Evolutionary conservation across 1,284 basidiomycete species (phyloP).

Genomic region (Austroboletus novae-zelandiae): DNA sequence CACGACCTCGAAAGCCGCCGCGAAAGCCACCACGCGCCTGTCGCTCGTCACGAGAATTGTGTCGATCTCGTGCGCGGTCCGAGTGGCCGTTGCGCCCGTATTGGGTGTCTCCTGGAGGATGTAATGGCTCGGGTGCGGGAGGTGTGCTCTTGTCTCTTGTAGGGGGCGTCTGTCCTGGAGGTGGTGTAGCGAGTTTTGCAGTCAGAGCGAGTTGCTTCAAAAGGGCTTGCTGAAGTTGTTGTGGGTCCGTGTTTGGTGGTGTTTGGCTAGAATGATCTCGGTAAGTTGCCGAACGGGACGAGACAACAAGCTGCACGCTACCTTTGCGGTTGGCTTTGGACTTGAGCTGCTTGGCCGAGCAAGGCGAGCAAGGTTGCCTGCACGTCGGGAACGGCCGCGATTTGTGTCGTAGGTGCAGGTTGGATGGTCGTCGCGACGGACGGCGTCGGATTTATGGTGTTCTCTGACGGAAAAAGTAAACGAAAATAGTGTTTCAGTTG

Average conservation of each 20-base stretch:
- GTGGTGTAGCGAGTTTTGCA: conserved; percentile 40
- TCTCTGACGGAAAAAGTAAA: conserved; percentile 63
- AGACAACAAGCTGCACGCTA: conserved; percentile 21
- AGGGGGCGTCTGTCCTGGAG: conserved; percentile 18
- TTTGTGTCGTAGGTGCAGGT: conserved; percentile 28
- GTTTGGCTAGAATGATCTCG: conserved; percentile 49
- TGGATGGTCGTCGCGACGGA: conserved; percentile 34
- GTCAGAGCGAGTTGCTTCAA: conserved; percentile 71
- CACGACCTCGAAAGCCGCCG: conserved; percentile 38
- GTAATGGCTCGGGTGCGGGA: not conserved
- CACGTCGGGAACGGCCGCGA: conserved; percentile 27
- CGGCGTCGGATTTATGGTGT: conserved; percentile 43
- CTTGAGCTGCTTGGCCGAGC: conserved; percentile 57
- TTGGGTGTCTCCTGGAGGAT: conserved; percentile 41
- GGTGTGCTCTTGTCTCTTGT: conserved; percentile 3
- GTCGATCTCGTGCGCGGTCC: conserved; percentile 48
- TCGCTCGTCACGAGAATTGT: conserved; percentile 45
- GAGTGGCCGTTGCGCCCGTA: conserved; percentile 47
- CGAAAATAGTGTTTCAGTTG: conserved; percentile 63
- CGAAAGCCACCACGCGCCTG: conserved; percentile 40
- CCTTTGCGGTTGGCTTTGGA: conserved; percentile 25
- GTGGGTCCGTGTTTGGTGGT: conserved; percentile 49
- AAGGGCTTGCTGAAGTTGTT: conserved; percentile 51
- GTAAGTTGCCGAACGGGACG: conserved; percentile 1
- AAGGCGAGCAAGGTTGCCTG: conserved; percentile 67